These are phyloP conservation scores for Fusarium nisikadoi DNA, from an alignment of 2,329 filamentous ascomycete genomes.

Conservation along the genomic window DNA sequence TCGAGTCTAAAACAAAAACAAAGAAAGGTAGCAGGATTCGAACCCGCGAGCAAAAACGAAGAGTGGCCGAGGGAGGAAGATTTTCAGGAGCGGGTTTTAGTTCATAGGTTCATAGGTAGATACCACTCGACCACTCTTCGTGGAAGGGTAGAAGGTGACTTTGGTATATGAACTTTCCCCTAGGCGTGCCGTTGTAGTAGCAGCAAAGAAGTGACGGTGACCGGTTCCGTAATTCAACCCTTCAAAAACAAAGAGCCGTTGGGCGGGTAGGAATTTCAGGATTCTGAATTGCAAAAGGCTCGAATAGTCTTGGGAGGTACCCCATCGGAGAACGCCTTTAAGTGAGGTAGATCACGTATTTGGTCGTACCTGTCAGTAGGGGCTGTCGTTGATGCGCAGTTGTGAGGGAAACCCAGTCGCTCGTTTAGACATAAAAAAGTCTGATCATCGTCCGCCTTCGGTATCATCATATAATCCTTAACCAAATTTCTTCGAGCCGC, in stretches of 20 bases:
- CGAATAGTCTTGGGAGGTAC: not conserved
- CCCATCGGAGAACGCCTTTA: not conserved
- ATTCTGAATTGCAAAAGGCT: not conserved
- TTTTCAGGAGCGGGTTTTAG: not conserved
- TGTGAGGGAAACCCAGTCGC: not conserved
- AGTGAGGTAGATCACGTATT: not conserved
- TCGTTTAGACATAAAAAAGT: not conserved
- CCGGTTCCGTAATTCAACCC: not conserved
- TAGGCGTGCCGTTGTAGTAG: not conserved
- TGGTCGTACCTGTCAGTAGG: not conserved
- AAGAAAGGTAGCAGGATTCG: not conserved
- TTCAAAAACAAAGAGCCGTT: slow-evolving; percentile 1
- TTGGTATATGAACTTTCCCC: not conserved
- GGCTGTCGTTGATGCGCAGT: not conserved
- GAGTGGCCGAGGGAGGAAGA: not conserved
- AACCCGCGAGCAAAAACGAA: slow-evolving; percentile 8
- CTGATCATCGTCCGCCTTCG: slow-evolving; percentile 9
- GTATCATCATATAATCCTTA: slow-evolving; percentile 47
- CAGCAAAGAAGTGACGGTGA: not conserved
- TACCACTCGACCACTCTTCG: slow-evolving; percentile 22
- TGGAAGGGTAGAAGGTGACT: not conserved
- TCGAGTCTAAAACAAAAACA: not conserved
- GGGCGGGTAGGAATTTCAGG: not conserved
- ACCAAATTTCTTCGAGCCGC: slow-evolving; percentile 66
- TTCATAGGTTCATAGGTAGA: slow-evolving; percentile 13